Conservation (phyloP, 2,329 filamentous ascomycete genomes). For the Gremmenia infestans region DNA sequence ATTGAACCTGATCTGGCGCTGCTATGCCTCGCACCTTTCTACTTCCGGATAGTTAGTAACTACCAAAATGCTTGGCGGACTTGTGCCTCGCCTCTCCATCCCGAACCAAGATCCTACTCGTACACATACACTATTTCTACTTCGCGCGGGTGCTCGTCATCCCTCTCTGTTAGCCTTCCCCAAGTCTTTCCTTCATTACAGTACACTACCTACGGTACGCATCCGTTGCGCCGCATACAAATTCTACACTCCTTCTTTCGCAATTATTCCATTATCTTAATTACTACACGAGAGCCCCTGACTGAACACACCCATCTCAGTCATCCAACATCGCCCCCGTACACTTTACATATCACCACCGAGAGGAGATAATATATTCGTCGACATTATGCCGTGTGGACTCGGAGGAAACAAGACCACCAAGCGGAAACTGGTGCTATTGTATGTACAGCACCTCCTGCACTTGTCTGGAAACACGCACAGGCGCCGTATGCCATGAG, state of each 20-base stretch:
- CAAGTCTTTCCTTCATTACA: background rate
- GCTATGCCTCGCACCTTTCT: background rate
- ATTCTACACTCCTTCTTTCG: background rate
- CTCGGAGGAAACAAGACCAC: constrained; percentile 57
- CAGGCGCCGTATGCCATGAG: constrained; percentile 4
- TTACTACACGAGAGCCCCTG: background rate
- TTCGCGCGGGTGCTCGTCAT: background rate
- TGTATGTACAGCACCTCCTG: constrained; percentile 47
- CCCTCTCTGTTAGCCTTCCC: background rate
- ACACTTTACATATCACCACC: background rate
- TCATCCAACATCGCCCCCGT: background rate
- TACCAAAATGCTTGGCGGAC: background rate
- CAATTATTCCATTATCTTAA: background rate
- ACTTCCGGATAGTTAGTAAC: background rate
- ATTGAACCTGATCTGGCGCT: no score
- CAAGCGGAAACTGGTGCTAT: constrained; percentile 68
- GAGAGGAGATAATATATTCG: background rate
- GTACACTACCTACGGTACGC: background rate
- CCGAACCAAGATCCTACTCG: background rate
- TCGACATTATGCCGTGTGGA: constrained; percentile 29
- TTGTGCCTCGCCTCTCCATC: background rate
- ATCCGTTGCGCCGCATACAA: background rate
- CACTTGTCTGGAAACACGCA: background rate
- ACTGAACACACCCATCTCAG: background rate
- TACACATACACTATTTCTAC: background rate